Evolutionary conservation across 202 grass and related monocot genomes (phyloP), one percentile per base, ranked within the genome.

Genomic region (Schoenoplectus triqueter): DNA sequence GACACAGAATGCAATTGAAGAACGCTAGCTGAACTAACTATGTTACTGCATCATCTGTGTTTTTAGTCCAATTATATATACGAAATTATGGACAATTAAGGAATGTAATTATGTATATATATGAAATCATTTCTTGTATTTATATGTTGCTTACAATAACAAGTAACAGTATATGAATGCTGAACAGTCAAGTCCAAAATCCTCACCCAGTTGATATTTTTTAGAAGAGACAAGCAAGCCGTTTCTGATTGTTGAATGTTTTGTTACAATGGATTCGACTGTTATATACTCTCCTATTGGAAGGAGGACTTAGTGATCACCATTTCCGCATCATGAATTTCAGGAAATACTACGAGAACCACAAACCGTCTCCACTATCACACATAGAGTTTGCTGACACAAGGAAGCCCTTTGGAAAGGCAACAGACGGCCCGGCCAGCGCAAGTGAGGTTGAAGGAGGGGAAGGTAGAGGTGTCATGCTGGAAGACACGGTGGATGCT

Each of bases 341-440:
- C 84, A 49, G 81, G 80, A 87, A 86, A 83, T 94, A 94, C 82
- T 97, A 94, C 83, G 42, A 80, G 77, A 86, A 89, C 18, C 95
- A 88, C 91, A 97, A 93, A 88, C 88, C 95, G 72, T 97, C 95
- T 71, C 85, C 92, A 41, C 69, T 92, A 6, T 87, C 92, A 11
- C 88, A 95, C 86, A 68, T 95, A 63, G 89, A 94, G 86, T 89
- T 93, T 57, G 89, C 66, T 0, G 91, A 97, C 85, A 97, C 92
- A 2, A 89, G 95, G 75, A 94, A 97, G 69, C 91, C 95, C 17
- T 57, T 93, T 20, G 87, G 56, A 4, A 50, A 5, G 2, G 89
- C 85, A 51, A 90, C 85, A 0, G 92, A 91, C 73, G 86, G 77
- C 51, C 11, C 39, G 3, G 88, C 73, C n/a, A n/a, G 49, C 13